A percentile compares a stretch with the other conserved stretches of the same genome.
phyloP scores from a whole-genome alignment of 2,329 filamentous ascomycete genomes.

The Talaromyces sp. region DNA sequence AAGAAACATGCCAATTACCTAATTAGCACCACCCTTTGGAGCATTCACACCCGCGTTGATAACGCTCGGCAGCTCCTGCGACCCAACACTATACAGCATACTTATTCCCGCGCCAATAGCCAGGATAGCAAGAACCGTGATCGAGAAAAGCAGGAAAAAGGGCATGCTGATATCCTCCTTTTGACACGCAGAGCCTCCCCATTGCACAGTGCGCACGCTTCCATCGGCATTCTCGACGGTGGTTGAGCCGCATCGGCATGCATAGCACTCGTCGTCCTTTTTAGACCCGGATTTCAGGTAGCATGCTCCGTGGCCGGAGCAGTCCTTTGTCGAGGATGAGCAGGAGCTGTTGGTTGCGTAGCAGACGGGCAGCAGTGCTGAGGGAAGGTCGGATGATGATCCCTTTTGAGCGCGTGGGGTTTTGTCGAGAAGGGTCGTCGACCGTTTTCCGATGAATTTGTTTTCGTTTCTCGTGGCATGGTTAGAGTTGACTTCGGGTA shows the following conservation, averaged over 20 bases:
- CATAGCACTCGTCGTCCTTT: conserved; percentile 60
- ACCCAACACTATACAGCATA: conserved; percentile 76
- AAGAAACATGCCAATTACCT: neutral
- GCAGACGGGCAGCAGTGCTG: conserved; percentile 64
- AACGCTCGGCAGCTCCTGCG: conserved; percentile 84
- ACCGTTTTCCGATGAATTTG: neutral
- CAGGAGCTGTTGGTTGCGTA: conserved; percentile 68
- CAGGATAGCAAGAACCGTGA: conserved; percentile 65
- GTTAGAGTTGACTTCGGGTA: neutral
- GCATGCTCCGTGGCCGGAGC: conserved; percentile 78
- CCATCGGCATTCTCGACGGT: conserved; percentile 40
- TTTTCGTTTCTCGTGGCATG: neutral
- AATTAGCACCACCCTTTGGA: conserved; percentile 46
- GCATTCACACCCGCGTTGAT: conserved; percentile 90
- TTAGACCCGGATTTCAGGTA: conserved; percentile 56
- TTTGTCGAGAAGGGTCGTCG: neutral
- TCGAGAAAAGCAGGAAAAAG: conserved; percentile 80
- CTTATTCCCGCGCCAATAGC: conserved; percentile 67
- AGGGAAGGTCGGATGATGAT: conserved; percentile 21
- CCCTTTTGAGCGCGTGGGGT: neutral
- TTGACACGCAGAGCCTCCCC: conserved; percentile 81
- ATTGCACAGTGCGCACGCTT: conserved; percentile 62
- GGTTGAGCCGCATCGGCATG: conserved; percentile 68
- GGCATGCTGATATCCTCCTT: conserved; percentile 85
- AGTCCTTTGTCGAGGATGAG: conserved; percentile 65